Evolutionary conservation across 345 rosid species (phyloP).

Genomic region (Eucalyptus grandis): DNA sequence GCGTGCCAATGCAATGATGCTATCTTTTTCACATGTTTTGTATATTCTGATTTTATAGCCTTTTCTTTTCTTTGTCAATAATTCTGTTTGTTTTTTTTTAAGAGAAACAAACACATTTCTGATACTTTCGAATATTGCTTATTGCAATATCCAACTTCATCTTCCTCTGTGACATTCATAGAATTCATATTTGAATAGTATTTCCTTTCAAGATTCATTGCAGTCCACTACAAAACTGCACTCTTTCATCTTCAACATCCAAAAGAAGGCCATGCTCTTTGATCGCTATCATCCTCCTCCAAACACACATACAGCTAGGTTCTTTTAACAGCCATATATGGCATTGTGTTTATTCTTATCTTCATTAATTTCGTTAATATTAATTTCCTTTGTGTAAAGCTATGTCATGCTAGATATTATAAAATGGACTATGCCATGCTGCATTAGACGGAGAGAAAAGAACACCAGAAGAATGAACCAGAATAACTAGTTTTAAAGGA

Average conservation of each 20-base stretch:
- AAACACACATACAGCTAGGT: not conserved
- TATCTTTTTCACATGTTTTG: not conserved
- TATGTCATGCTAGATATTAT: not conserved
- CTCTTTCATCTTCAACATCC: not conserved
- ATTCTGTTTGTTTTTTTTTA: not conserved
- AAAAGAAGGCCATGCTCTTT: not conserved
- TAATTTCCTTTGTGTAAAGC: not conserved
- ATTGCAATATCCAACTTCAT: not conserved
- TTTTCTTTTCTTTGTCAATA: not conserved
- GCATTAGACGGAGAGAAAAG: not conserved
- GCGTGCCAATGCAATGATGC: not conserved
- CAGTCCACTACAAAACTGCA: not conserved
- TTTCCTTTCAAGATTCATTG: not conserved
- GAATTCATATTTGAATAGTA: not conserved
- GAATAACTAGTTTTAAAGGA: not conserved
- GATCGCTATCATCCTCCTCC: not conserved
- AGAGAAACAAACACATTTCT: not conserved
- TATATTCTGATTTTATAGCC: not conserved
- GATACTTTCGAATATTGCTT: not conserved
- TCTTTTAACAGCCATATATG: not conserved
- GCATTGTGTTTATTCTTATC: not conserved
- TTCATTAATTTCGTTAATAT: not conserved
- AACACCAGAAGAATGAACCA: not conserved
- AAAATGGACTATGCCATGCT: not conserved
- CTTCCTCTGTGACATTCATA: not conserved